Evolutionary conservation across 139 green algal species (phyloP), one percentile per base, ranked within the genome.

Genomic region (Edaphochlamys debaryana): DNA sequence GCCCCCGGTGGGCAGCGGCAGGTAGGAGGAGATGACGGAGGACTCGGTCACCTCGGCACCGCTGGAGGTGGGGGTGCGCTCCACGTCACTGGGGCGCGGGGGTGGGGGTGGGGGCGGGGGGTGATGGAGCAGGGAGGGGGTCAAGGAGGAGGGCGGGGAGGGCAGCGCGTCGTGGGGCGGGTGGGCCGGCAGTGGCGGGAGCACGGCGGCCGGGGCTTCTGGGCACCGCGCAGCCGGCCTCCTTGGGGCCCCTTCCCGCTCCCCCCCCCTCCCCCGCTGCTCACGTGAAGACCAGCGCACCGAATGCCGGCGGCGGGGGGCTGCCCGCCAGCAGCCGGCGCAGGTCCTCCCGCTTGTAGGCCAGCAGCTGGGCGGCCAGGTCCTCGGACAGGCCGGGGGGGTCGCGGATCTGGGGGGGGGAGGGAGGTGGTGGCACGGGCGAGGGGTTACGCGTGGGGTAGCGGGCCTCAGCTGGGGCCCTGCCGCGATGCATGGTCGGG

Each of bases 381-480:
- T 85, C 84, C 60, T 82, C 69, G 0, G 38, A 69, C 37, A 71
- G 41, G 64, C 84, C 84, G 40, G 68, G 34, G 9, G 69, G 25
- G 78, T 88, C 84, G 13, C 84, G 84, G 27, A 88, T 67, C 78
- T n/a, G n/a, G n/a, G n/a, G n/a, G n/a, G n/a, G n/a, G n/a, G n/a
- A n/a, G n/a, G n/a, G n/a, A n/a, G n/a, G n/a, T n/a, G n/a, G n/a
- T n/a, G n/a, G n/a, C n/a, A n/a, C n/a, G n/a, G n/a, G n/a, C n/a
- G n/a, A n/a, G n/a, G n/a, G n/a, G n/a, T n/a, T n/a, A n/a, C n/a
- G n/a, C n/a, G n/a, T n/a, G n/a, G n/a, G n/a, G n/a, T n/a, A n/a
- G n/a, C n/a, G n/a, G n/a, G n/a, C n/a, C n/a, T n/a, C n/a, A n/a
- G n/a, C n/a, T n/a, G n/a, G n/a, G n/a, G n/a, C n/a, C n/a, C n/a